A percentile compares a stretch with the other conserved stretches of the same genome.
These are phyloP conservation scores for Domatiomyces globalis DNA, from an alignment of 2,329 filamentous ascomycete species.

Conservation along the genomic window DNA sequence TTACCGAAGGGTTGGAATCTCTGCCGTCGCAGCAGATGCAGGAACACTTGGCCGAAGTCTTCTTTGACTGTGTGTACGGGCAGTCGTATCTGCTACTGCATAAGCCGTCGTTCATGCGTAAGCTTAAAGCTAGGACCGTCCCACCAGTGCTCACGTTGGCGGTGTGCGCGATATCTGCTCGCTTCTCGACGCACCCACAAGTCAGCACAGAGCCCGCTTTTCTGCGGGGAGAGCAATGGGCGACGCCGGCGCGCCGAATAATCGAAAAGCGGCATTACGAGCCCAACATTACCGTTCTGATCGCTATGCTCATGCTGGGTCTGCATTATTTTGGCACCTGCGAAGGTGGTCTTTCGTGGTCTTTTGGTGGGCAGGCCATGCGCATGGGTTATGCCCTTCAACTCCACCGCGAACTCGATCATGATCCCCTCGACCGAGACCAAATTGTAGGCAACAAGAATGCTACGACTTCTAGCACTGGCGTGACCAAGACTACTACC, in stretches of 20 bases:
- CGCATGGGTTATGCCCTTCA: slow-evolving; percentile 95
- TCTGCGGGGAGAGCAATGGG: slow-evolving; percentile 82
- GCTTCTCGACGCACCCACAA: slow-evolving; percentile 80
- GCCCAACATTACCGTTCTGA: slow-evolving; percentile 90
- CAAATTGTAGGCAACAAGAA: slow-evolving; percentile 20
- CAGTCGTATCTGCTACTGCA: slow-evolving; percentile 90
- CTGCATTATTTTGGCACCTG: slow-evolving; percentile 95
- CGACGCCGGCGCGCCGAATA: slow-evolving; percentile 71
- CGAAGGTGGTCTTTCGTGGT: slow-evolving; percentile 90
- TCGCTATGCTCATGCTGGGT: slow-evolving; percentile 73
- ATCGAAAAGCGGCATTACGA: slow-evolving; percentile 78
- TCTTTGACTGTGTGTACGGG: slow-evolving; percentile 90
- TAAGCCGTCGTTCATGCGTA: slow-evolving; percentile 93
- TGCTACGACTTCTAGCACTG: neutral
- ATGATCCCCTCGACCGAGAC: slow-evolving; percentile 56
- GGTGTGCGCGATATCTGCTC: slow-evolving; percentile 86
- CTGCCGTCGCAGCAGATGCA: slow-evolving; percentile 78
- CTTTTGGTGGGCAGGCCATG: slow-evolving; percentile 84
- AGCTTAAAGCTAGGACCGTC: slow-evolving; percentile 56
- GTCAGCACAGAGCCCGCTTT: slow-evolving; percentile 66
- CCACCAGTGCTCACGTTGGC: slow-evolving; percentile 87
- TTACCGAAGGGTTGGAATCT: slow-evolving; percentile 68
- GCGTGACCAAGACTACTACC: neutral
- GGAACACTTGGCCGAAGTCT: slow-evolving; percentile 83
- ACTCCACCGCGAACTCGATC: slow-evolving; percentile 78